Percentiles rank a stretch among this genome's conserved stretches.
Evolutionary conservation across 2,329 filamentous ascomycete genomes (phyloP).

Genomic region (Calcarisporium arbuscula): DNA sequence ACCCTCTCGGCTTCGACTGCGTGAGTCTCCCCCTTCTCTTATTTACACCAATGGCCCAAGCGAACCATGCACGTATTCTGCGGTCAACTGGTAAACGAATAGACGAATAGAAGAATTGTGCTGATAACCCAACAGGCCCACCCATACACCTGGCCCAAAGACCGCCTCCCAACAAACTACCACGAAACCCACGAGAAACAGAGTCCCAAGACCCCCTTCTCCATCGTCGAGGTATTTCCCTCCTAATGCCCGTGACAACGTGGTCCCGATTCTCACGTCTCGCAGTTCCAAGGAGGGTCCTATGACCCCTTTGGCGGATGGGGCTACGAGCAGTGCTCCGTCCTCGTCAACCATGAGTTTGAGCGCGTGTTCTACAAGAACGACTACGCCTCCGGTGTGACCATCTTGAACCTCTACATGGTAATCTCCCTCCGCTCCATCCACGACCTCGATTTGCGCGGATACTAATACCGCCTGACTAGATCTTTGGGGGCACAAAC

Average conservation of each 20-base stretch:
- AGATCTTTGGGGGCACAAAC: constrained; percentile 72
- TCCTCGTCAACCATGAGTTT: constrained; percentile 65
- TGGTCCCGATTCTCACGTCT: background rate
- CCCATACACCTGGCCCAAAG: constrained; percentile 51
- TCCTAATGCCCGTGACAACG: background rate
- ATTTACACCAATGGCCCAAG: background rate
- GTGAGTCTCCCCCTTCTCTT: too few species aligned
- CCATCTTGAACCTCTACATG: constrained; percentile 72
- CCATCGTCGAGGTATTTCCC: constrained; percentile 50
- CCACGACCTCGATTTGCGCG: background rate
- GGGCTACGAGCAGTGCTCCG: constrained; percentile 61
- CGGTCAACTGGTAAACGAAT: too few species aligned
- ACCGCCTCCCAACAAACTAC: constrained; percentile 49
- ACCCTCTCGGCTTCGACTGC: constrained; percentile 40
- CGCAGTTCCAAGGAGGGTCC: constrained; percentile 60
- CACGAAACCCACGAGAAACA: constrained; percentile 30
- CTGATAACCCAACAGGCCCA: constrained; percentile 17
- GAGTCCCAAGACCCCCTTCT: constrained; percentile 60
- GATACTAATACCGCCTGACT: background rate
- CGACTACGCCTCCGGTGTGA: constrained; percentile 57
- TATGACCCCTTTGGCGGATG: constrained; percentile 71
- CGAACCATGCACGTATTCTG: too few species aligned
- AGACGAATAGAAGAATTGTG: too few species aligned
- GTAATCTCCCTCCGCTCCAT: constrained; percentile 25
- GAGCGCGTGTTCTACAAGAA: constrained; percentile 78